These are phyloP conservation scores for Coemansia sp. DNA, from an alignment of 192 early-diverging fungal species.

Conservation along the genomic window DNA sequence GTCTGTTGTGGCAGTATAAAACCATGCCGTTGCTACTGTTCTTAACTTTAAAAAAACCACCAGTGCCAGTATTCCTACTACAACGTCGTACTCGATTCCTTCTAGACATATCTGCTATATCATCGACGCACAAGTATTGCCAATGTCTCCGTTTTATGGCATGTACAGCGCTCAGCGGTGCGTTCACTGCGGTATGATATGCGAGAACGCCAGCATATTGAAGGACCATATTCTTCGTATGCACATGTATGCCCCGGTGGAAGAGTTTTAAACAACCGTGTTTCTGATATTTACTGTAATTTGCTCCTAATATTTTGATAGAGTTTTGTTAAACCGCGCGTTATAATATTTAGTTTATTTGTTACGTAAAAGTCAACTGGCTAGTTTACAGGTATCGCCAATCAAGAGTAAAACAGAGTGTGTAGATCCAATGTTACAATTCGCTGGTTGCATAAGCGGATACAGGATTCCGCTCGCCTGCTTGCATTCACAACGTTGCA, in stretches of 20 bases:
- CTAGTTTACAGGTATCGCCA: not conserved
- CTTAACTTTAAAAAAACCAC: no score
- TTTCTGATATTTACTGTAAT: not conserved
- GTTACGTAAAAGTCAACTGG: not conserved
- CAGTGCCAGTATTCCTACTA: no score
- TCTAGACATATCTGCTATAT: no score
- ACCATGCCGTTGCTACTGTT: no score
- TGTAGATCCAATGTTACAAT: not conserved
- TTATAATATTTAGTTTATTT: not conserved
- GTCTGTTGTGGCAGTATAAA: no score
- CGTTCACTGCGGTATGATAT: constrained; percentile 1
- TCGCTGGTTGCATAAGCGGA: not conserved
- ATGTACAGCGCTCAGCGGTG: not conserved
- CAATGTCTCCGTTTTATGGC: not conserved
- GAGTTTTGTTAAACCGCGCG: not conserved
- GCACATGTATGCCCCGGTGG: constrained; percentile 8
- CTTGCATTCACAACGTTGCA: not conserved
- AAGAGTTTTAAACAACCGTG: not conserved
- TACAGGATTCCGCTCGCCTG: not conserved
- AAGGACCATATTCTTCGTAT: constrained; percentile 7
- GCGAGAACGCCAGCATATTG: not conserved
- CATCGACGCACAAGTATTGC: not conserved
- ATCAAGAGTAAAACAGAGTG: not conserved
- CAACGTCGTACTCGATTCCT: no score
- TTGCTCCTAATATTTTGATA: not conserved